Percentiles rank a stretch among this genome's conserved stretches.
These are phyloP conservation scores for Lasiodiplodia citricola DNA, from an alignment of 2,329 filamentous ascomycete species.

Conservation along the genomic window DNA sequence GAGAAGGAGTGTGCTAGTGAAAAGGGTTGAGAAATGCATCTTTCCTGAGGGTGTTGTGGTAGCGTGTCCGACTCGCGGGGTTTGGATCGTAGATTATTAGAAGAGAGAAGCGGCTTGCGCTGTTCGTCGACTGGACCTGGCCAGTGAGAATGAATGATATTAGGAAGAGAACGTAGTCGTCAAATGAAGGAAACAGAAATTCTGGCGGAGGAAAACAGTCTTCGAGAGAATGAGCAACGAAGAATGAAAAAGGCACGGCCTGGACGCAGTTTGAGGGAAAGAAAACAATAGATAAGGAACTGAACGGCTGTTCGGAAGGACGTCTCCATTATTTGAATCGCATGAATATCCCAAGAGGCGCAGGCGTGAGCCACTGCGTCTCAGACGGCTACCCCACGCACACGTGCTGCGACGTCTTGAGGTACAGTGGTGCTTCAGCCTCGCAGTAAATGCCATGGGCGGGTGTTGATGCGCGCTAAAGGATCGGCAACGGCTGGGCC, in stretches of 20 bases:
- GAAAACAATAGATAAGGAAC: slow-evolving; percentile 15
- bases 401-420: slow-evolving; percentile 13
- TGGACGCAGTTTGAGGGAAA: slow-evolving; percentile 3
- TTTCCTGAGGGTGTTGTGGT: background rate
- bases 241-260: slow-evolving; percentile 6
- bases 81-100: background rate
- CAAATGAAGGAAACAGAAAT: slow-evolving; percentile 1
- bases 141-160: slow-evolving; percentile 3
- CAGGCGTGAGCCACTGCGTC: slow-evolving; percentile 6
- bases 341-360: slow-evolving; percentile 6
- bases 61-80: slow-evolving; percentile 3
- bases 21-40: slow-evolving; percentile 15
- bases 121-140: slow-evolving; percentile 5
- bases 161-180: slow-evolving; percentile 16
- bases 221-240: background rate
- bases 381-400: background rate
- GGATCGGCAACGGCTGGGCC: slow-evolving; percentile 5
- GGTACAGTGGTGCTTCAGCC: slow-evolving; percentile 19
- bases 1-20: background rate
- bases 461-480: slow-evolving; percentile 8
- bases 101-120: slow-evolving; percentile 13
- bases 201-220: background rate
- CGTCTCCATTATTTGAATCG: slow-evolving; percentile 15
- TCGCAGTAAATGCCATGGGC: slow-evolving; percentile 3
- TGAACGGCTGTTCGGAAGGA: slow-evolving; percentile 18